Evolutionary conservation across 805 yeast species (phyloP).

Genomic region (Schwanniomyces polymorphus): DNA sequence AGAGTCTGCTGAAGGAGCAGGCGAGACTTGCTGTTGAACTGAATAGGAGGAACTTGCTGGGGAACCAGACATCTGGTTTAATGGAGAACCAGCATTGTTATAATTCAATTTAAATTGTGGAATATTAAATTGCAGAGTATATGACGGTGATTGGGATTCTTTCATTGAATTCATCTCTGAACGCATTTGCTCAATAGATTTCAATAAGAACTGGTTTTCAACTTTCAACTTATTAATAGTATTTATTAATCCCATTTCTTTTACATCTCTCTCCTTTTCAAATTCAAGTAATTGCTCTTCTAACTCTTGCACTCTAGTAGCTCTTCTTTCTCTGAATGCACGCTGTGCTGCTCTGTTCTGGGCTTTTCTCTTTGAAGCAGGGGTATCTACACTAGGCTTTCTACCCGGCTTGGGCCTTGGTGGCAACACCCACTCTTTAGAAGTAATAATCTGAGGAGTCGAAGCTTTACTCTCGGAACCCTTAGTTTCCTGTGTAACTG

Average conservation of each 20-base stretch:
- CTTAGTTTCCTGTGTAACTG: neutral
- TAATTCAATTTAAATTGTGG: slow-evolving; percentile 8
- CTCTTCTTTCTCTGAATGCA: slow-evolving; percentile 85
- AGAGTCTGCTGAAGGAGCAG: slow-evolving; percentile 51
- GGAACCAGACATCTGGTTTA: slow-evolving; percentile 18
- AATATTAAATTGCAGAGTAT: slow-evolving; percentile 1
- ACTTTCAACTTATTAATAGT: slow-evolving; percentile 49
- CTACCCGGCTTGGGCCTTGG: slow-evolving; percentile 64
- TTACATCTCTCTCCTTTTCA: slow-evolving; percentile 63
- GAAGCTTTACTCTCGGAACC: neutral
- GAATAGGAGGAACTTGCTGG: slow-evolving; percentile 32
- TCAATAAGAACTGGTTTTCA: slow-evolving; percentile 45
- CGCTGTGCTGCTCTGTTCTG: slow-evolving; percentile 94
- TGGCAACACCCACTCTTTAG: slow-evolving; percentile 60
- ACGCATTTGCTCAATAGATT: slow-evolving; percentile 43
- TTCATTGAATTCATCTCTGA: slow-evolving; percentile 25
- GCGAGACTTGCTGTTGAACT: slow-evolving; percentile 51
- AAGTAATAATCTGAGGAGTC: slow-evolving; percentile 52
- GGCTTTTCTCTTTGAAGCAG: slow-evolving; percentile 83
- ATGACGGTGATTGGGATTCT: slow-evolving; percentile 3
- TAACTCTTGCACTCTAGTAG: slow-evolving; percentile 75
- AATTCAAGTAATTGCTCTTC: slow-evolving; percentile 67
- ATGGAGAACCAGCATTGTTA: slow-evolving; percentile 12
- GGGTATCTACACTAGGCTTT: slow-evolving; percentile 71
- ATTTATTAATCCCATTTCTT: slow-evolving; percentile 54